A percentile compares a stretch with the other conserved stretches of the same genome.
phyloP scores from a whole-genome alignment of 108 stramenopile species.

The Cyclotella baltica region DNA sequence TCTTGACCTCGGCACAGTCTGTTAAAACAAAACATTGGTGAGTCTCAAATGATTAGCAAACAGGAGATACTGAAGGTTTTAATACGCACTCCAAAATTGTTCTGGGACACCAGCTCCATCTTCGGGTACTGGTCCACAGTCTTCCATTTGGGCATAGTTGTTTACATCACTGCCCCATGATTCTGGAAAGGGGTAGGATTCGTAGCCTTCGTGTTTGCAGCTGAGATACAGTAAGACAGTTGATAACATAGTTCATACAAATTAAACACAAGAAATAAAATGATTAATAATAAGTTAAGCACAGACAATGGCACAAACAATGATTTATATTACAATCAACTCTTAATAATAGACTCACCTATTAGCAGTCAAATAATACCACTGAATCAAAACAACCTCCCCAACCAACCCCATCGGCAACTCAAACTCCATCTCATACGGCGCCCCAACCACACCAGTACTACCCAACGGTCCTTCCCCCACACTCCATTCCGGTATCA shows the following conservation, averaged over 20 bases:
- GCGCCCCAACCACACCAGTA: slow-evolving; percentile 3
- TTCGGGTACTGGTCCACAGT: slow-evolving; percentile 32
- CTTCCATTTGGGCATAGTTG: slow-evolving; percentile 24
- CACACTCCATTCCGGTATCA: slow-evolving; percentile 10
- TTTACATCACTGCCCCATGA: slow-evolving; percentile 21
- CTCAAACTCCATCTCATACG: slow-evolving; percentile 33
- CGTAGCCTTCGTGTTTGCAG: slow-evolving; percentile 41
- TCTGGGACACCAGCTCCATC: slow-evolving; percentile 54
- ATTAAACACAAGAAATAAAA: neutral
- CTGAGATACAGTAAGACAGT: neutral
- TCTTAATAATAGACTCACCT: no score
- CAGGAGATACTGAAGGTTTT: neutral
- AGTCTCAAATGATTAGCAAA: neutral
- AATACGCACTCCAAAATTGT: slow-evolving; percentile 38
- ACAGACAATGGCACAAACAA: no score
- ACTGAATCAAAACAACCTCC: slow-evolving; percentile 67
- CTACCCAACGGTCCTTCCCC: slow-evolving; percentile 5
- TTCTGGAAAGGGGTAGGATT: slow-evolving; percentile 14
- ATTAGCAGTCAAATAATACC: slow-evolving; percentile 81
- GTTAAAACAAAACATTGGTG: neutral
- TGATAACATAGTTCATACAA: neutral
- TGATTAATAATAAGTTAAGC: no score
- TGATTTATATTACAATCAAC: no score
- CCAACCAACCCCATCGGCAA: slow-evolving; percentile 58
- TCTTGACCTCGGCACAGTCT: slow-evolving; percentile 44